Evolutionary conservation across 2,329 filamentous ascomycete genomes (phyloP), one percentile per base, ranked within the genome.

Genomic region (Scedosporium aurantiacum): DNA sequence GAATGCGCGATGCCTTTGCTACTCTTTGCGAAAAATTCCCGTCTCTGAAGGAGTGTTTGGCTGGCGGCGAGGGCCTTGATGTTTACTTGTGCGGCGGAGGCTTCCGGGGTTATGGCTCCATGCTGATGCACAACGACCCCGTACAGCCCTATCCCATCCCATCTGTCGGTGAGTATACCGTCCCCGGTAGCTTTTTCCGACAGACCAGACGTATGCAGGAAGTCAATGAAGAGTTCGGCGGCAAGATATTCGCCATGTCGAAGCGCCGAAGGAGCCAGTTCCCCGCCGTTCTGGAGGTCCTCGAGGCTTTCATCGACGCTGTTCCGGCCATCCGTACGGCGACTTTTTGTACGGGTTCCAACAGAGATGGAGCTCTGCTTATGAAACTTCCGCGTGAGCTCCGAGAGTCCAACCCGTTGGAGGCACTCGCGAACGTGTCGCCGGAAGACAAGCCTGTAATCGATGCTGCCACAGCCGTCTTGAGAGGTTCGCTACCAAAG

Each of bases 11-110:
- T 10, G 86, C 88, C 1, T 88, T 89, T 62, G 71, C 75, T 16
- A 74, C 73, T n/a, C 70, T 86, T 28, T 76, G 78, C 64, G 66
- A 68, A 50, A 71, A 68, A 45, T 85, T 84, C 63, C 75, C 80
- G 3, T 67, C 68, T 1, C 83, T 92, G 0, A 64, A 68, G 43
- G 68, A 67, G 7, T 23, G 37, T 28, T 28, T 23, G 14, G 21
- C 58, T 14, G n/a, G 10, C 40, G 63, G 68, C 47, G 64, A 66
- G 57, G 81, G 81, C 4, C 78, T 91, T 62, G 84, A 88, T 40
- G 78, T 96, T 7, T 96, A 92, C 70, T 84, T 97, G 62, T 96
- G 89, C 64, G 92, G 92, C 52, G 92, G 92, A 25, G 92, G 92
- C 0, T 96, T 96, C 70, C 80, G 92, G 41, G 92, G 92, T 16